These are phyloP conservation scores for Solanum ossicruentum DNA, from an alignment of 257 asterid species.

Conservation along the genomic window DNA sequence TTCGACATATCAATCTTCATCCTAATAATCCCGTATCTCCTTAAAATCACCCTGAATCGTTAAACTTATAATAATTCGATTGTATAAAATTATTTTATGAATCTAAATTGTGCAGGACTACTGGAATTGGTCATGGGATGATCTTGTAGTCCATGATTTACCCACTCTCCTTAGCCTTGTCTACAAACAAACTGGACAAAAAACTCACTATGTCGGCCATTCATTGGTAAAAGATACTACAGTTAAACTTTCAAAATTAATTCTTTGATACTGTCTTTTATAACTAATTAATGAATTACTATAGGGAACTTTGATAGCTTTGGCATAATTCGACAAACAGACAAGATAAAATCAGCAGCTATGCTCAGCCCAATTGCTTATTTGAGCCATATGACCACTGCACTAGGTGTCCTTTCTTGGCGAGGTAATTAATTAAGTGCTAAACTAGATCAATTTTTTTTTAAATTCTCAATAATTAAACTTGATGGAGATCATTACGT, in stretches of 20 bases:
- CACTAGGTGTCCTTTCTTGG: slow-evolving; percentile 61
- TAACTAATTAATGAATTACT: not conserved
- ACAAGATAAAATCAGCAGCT: slow-evolving; percentile 70
- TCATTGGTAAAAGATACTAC: slow-evolving; percentile 16
- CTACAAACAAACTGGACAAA: slow-evolving; percentile 18
- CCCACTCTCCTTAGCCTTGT: slow-evolving; percentile 16
- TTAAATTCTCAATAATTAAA: not conserved
- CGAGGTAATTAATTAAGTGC: slow-evolving; percentile 25
- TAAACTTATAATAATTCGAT: too few species aligned
- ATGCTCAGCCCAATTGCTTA: slow-evolving; percentile 78
- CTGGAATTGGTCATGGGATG: slow-evolving; percentile 53
- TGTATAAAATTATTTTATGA: not conserved
- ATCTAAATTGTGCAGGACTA: slow-evolving; percentile 7
- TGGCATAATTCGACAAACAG: slow-evolving; percentile 53
- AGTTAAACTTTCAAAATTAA: too few species aligned
- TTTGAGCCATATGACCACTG: slow-evolving; percentile 67
- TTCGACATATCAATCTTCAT: slow-evolving; percentile 9
- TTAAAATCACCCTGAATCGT: not conserved
- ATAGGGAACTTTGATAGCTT: slow-evolving; percentile 78
- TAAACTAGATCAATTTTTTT: not conserved
- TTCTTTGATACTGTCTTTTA: not conserved
- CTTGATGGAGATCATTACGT: not conserved
- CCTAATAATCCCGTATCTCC: not conserved
- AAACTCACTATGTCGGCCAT: slow-evolving; percentile 29
- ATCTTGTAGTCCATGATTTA: slow-evolving; percentile 23